A percentile compares a stretch with the other conserved stretches of the same genome.
Conservation (phyloP, 2,329 filamentous ascomycete genomes). For the Cladophialophora carrionii region DNA sequence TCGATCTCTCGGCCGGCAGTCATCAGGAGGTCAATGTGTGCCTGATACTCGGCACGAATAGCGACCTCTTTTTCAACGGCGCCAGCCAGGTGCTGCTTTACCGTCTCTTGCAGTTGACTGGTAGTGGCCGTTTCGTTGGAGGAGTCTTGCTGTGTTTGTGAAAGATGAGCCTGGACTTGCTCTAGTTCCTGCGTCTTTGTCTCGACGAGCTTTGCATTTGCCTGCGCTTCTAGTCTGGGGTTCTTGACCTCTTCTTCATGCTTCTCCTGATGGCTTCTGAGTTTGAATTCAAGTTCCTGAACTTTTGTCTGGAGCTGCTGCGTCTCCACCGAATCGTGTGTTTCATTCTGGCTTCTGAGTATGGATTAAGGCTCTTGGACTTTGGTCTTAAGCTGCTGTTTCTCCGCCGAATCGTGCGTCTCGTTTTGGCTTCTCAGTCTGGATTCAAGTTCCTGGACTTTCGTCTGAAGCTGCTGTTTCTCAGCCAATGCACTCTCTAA, state of each 20-base stretch:
- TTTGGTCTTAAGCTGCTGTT: neutral
- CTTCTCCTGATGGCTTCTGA: neutral
- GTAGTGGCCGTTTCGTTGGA: neutral
- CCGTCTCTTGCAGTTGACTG: neutral
- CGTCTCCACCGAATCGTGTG: too few species aligned
- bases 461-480: neutral
- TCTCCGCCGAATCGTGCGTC: neutral
- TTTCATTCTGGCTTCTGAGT: too few species aligned
- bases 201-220: neutral
- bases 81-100: neutral
- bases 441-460: neutral
- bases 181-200: neutral
- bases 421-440: neutral
- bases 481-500: neutral
- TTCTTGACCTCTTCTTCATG: neutral
- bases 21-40: neutral
- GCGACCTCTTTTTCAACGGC: neutral
- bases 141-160: neutral
- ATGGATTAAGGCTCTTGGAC: too few species aligned
- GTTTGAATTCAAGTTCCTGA: neutral
- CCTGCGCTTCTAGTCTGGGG: neutral
- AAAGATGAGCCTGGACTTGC: neutral
- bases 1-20: neutral
- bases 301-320: neutral
- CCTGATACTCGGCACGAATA: neutral